phyloP scores from a whole-genome alignment of 768 basidiomycete genomes.

The Suillus bovinus region DNA sequence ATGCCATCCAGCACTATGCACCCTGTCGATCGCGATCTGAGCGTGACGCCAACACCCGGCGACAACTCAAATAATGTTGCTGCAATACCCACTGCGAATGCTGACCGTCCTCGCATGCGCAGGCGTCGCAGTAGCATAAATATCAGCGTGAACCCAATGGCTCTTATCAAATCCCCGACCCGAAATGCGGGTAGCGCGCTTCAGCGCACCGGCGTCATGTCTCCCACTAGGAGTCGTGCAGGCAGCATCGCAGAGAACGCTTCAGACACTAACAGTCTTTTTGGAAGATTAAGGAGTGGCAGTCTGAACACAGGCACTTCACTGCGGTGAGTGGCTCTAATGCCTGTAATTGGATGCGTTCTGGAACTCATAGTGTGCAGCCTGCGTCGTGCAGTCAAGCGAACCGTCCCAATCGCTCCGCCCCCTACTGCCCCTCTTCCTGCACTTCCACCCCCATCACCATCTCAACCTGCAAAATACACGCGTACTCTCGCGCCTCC shows the following conservation, averaged over 20 bases:
- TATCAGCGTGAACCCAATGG: slow-evolving; percentile 52
- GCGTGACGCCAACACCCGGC: slow-evolving; percentile 38
- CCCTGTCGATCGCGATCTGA: slow-evolving; percentile 38
- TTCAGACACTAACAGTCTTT: slow-evolving; percentile 40
- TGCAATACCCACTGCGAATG: slow-evolving; percentile 28
- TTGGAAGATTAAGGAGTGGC: slow-evolving; percentile 58
- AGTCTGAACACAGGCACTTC: slow-evolving; percentile 41
- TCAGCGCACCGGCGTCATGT: slow-evolving; percentile 43
- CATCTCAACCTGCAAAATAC: slow-evolving; percentile 25
- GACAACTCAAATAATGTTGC: slow-evolving; percentile 22
- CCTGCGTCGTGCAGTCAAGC: slow-evolving; percentile 40
- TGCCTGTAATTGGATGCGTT: slow-evolving; percentile 3
- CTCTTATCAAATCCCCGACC: slow-evolving; percentile 56
- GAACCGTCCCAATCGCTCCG: slow-evolving; percentile 25
- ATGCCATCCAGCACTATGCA: slow-evolving; percentile 23
- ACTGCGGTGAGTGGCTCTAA: slow-evolving; percentile 31
- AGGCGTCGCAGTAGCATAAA: slow-evolving; percentile 66
- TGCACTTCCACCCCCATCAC: slow-evolving; percentile 25
- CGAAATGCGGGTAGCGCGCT: slow-evolving; percentile 53
- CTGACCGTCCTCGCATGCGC: slow-evolving; percentile 48
- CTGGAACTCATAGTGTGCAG: slow-evolving; percentile 27
- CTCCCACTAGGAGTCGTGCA: slow-evolving; percentile 44
- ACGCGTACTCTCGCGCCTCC: slow-evolving; percentile 20
- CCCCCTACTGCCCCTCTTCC: slow-evolving; percentile 33
- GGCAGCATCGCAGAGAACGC: slow-evolving; percentile 44